These are phyloP conservation scores for Acacia pycnantha DNA, from an alignment of 331 rosid genomes.

Conservation along the genomic window DNA sequence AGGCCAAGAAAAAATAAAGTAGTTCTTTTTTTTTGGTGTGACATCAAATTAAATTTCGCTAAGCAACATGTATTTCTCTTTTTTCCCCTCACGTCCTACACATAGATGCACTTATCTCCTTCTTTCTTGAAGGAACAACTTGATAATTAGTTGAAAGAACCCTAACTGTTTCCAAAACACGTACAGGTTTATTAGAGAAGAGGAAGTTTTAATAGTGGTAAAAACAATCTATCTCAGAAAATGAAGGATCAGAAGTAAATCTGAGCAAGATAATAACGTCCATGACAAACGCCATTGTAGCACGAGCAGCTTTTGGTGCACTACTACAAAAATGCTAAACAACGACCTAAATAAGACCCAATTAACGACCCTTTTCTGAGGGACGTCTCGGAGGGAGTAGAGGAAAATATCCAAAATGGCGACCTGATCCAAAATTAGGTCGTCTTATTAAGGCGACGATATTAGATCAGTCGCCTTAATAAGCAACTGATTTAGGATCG, in stretches of 20 bases:
- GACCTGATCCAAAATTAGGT: no score
- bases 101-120: neutral
- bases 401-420: no score
- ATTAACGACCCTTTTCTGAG: no score
- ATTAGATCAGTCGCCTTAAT: no score
- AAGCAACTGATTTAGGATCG: no score
- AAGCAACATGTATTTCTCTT: neutral
- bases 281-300: neutral
- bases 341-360: no score
- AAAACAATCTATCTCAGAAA: neutral
- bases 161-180: neutral
- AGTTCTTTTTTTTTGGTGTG: no score
- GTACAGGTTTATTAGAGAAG: neutral
- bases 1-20: no score
- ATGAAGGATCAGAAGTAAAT: neutral
- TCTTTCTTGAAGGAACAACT: neutral
- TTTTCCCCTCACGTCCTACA: neutral
- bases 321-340: no score
- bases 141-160: neutral
- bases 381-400: no score
- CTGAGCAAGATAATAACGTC: neutral
- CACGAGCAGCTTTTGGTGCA: conserved; percentile 1
- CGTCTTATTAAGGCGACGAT: no score
- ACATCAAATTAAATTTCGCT: neutral
- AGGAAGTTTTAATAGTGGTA: neutral